Base-by-base conservation (phyloP, 345 rosid genomes). In the Eucalyptus guilfoylei region DNA sequence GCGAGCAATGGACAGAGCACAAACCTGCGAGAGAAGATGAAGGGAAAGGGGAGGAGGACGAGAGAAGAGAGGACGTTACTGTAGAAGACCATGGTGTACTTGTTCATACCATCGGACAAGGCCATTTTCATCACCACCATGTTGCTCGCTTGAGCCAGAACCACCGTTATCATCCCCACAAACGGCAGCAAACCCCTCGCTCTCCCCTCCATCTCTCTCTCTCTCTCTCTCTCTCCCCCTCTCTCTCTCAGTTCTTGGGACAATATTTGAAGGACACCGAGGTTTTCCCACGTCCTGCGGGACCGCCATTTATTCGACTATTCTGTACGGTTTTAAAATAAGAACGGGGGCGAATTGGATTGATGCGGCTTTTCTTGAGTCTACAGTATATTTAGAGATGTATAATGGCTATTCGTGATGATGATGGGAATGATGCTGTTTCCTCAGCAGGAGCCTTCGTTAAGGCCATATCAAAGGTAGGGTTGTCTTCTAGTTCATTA, bases 21-120 rank as follows among this genome's bases (percentile, higher is more conserved):
- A 8, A 54, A 93, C 95, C 95, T 93, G 93, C 93, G 93, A 92
- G 90, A 88, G 92, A 94, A 83, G 52, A 94, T 88, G 81, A 95
- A 91, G 86, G 88, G 23, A 49, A 4, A 72, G 42, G 95, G 96
- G 49, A 95, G 94, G 87, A 95, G 95, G 88, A 95, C 37, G 86
- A 95, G 91, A 45, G 96, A 89, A 86, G 96, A 93, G 28, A 95
- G 91, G 58, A 93, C 89, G 86, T 94, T 95, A 47, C 95, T 94
- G 94, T 95, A 95, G 21, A 90, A 91, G 86, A 89, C 91, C 62
- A 95, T 91, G 91, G 93, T 88, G 90, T 92, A 83, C 88, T 72
- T 92, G 92, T 91, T 88, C 93, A 95, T 94, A 60, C 97, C 96
- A n/a, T 90, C 62, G 49, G 96, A 92, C 95, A 95, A 93, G 92